A percentile compares a stretch with the other conserved stretches of the same genome.
These are phyloP conservation scores for Podospora tetraspora DNA, from an alignment of 495 filamentous ascomycete species.

Conservation along the genomic window DNA sequence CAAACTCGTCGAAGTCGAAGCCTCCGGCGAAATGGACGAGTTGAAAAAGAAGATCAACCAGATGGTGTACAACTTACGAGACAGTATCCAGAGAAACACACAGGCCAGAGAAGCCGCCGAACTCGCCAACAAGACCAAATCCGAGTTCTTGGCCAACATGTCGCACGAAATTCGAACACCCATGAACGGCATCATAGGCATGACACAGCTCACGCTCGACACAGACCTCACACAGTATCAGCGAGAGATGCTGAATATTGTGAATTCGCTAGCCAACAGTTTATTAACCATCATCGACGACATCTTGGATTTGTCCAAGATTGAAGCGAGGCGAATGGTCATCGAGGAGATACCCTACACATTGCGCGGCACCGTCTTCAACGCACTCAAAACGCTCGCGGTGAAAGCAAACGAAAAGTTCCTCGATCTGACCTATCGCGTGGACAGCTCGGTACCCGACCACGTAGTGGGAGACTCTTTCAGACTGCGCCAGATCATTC, in stretches of 20 bases:
- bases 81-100: slow-evolving; percentile 98
- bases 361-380: slow-evolving; percentile 91
- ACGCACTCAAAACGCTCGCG: slow-evolving; percentile 90
- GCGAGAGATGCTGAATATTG: slow-evolving; percentile 97
- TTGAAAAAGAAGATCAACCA: slow-evolving; percentile 99
- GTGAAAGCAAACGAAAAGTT: slow-evolving; percentile 98
- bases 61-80: slow-evolving; percentile 93
- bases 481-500: slow-evolving; percentile 89
- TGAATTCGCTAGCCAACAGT: slow-evolving; percentile 96
- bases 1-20: slow-evolving; percentile 95
- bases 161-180: slow-evolving; percentile 98
- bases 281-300: slow-evolving; percentile 98
- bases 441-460: slow-evolving; percentile 91
- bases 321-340: slow-evolving; percentile 98
- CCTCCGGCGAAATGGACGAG: slow-evolving; percentile 98
- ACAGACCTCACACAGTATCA: slow-evolving; percentile 93
- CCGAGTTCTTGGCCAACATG: slow-evolving; percentile 99
- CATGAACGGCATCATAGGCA: slow-evolving; percentile 82
- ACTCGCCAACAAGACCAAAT: slow-evolving; percentile 96
- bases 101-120: slow-evolving; percentile 93
- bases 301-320: slow-evolving; percentile 98
- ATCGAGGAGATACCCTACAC: slow-evolving; percentile 98
- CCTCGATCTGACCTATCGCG: slow-evolving; percentile 88
- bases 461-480: slow-evolving; percentile 97
- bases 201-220: slow-evolving; percentile 96